phyloP scores from a whole-genome alignment of 495 filamentous ascomycete species.

The Aspergillus baeticus region DNA sequence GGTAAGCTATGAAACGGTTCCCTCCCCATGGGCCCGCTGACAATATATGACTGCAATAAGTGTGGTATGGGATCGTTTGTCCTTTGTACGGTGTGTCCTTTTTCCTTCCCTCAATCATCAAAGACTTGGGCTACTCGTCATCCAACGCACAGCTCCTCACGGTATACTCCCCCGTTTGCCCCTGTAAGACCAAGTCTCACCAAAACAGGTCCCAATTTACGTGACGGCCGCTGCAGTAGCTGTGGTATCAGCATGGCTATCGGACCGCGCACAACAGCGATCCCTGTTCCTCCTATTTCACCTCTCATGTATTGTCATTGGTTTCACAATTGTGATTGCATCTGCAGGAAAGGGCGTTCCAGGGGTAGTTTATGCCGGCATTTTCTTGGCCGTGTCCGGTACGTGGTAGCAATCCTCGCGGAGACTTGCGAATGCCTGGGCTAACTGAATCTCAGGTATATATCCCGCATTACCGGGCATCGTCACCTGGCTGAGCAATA shows the following conservation, averaged over 20 bases:
- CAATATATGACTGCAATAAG: no score
- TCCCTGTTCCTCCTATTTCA: constrained; percentile 62
- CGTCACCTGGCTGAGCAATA: no score
- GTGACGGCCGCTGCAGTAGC: constrained; percentile 34
- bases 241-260: constrained; percentile 46
- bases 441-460: no score
- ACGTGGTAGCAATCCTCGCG: no score
- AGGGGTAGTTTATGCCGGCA: constrained; percentile 67
- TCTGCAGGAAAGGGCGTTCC: constrained; percentile 47
- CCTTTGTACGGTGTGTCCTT: constrained; percentile 72
- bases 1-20: constrained; percentile 12
- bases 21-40: no score
- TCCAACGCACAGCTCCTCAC: constrained; percentile 70
- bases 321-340: constrained; percentile 59
- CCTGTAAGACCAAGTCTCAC: no score
- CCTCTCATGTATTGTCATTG: constrained; percentile 58
- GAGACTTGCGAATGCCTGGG: no score
- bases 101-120: constrained; percentile 73
- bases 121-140: constrained; percentile 57
- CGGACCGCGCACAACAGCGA: constrained; percentile 59
- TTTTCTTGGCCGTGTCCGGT: constrained; percentile 56
- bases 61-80: constrained; percentile 62
- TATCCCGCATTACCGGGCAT: no score
- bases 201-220: constrained; percentile 50
- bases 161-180: no score